A percentile compares a stretch with the other conserved stretches of the same genome.
Conservation (phyloP, 225 moss, liverwort and hornwort species). For the Ulota crispa region DNA sequence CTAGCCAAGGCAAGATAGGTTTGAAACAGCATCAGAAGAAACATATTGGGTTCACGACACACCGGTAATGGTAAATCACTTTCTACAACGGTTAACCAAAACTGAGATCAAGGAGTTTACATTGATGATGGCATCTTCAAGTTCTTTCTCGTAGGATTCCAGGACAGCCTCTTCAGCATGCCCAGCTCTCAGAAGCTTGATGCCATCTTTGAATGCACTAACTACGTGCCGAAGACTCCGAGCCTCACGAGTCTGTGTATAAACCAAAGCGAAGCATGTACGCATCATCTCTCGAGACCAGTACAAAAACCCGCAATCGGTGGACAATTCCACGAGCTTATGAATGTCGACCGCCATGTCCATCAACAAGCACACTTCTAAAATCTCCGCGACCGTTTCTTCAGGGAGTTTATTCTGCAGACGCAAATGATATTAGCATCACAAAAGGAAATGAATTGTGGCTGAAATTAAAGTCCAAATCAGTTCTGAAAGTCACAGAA, state of each 20-base stretch:
- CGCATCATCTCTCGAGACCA: slow-evolving; percentile 97
- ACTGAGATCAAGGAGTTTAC: slow-evolving; percentile 44
- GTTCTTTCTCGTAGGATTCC: slow-evolving; percentile 75
- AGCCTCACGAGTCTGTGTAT: slow-evolving; percentile 72
- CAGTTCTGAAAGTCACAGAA: neutral
- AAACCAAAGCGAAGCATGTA: slow-evolving; percentile 81
- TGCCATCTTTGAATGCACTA: slow-evolving; percentile 81
- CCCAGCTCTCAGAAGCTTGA: slow-evolving; percentile 72
- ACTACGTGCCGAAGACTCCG: slow-evolving; percentile 86
- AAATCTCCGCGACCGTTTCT: slow-evolving; percentile 65
- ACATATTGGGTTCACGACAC: neutral
- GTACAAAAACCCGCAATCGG: slow-evolving; percentile 94
- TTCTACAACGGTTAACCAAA: slow-evolving; percentile 4
- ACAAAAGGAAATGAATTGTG: neutral
- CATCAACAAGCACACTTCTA: slow-evolving; percentile 70
- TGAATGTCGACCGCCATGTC: slow-evolving; percentile 77
- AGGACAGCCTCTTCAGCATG: slow-evolving; percentile 63
- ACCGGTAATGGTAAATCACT: neutral
- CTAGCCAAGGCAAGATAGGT: slow-evolving; percentile 19
- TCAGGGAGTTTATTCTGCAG: slow-evolving; percentile 72
- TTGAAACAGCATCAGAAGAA: neutral
- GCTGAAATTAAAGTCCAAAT: slow-evolving; percentile 4
- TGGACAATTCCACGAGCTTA: slow-evolving; percentile 56
- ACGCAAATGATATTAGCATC: slow-evolving; percentile 13
- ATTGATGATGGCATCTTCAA: slow-evolving; percentile 73